Evolutionary conservation across 768 basidiomycete species (phyloP), one percentile per base, ranked within the genome.

Genomic region (Hygrocybe coccinea): DNA sequence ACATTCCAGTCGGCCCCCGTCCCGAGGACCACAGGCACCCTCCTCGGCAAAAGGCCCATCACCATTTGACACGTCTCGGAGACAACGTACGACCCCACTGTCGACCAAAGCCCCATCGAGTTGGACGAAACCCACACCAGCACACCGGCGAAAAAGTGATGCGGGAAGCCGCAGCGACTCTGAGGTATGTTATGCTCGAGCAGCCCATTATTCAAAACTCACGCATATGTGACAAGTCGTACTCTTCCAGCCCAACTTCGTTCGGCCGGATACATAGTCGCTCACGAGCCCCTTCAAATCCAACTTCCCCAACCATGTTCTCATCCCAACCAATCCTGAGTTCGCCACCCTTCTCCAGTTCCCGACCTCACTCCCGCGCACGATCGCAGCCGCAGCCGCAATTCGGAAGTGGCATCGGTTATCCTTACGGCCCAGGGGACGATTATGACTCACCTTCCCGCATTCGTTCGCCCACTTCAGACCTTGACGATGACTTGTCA

Each of bases 81-180:
- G 90, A 56, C 88, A 89, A 65, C 80, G 90, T 17, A 77, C 87
- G 8, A 83, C 83, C 0, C 90, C 89, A 0, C 70, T 90, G 2
- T 67, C 66, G 3, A 72, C 67, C 52, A 73, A 67, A 24, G 81
- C 86, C 1, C 90, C 90, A 0, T 89, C 89, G 2, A 90, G 86
- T 61, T 91, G 89, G 86, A 65, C 79, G 25, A 85, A 82, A 58
- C 80, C 87, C 3, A 71, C 75, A 14, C 87, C 88, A 12, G 84
- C 85, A 5, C 71, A 77, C 45, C 76, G 90, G 52, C 74, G 88
- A 52, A 87, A 79, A 71, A 91, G 89, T 57, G 81, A 88, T 60
- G 87, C 86, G 9, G 85, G 86, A n/a, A 79, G 77, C 57, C 72
- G 77, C 25, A 91, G 89, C 62, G 90, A 92, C 60, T 83, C 84